Evolutionary conservation across 1,284 basidiomycete genomes (phyloP).

Genomic region (Sutorius eximius): DNA sequence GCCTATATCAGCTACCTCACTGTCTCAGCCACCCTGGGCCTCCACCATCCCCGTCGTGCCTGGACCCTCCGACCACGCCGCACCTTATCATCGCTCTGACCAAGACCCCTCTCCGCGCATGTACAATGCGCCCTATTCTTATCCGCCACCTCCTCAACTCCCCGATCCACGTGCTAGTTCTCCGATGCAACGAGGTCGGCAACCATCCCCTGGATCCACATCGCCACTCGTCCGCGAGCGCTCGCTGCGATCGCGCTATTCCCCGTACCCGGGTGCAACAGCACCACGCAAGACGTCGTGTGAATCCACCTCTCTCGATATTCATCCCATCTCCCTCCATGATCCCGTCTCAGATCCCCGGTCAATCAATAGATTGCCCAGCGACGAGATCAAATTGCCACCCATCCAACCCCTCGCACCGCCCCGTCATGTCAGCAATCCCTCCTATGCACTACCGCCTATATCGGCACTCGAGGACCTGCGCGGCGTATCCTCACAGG

Average conservation of each 20-base stretch:
- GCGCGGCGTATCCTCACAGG: conserved; percentile 48
- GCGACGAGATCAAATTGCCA: conserved; percentile 50
- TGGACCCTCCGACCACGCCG: conserved; percentile 24
- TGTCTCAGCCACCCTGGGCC: conserved; percentile 32
- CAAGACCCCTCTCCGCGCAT: conserved; percentile 28
- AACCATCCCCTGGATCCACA: conserved; percentile 28
- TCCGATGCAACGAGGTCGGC: conserved; percentile 29
- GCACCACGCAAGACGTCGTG: conserved; percentile 28
- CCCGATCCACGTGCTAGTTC: conserved; percentile 28
- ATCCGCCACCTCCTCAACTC: conserved; percentile 31
- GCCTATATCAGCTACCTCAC: conserved; percentile 21
- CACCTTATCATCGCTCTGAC: conserved; percentile 26
- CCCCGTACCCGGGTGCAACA: conserved; percentile 41
- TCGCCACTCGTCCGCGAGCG: conserved; percentile 36
- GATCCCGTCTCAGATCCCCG: conserved; percentile 24
- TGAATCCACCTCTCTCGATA: conserved; percentile 43
- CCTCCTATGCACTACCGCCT: conserved; percentile 57
- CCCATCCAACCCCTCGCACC: conserved; percentile 47
- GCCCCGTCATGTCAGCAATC: conserved; percentile 30
- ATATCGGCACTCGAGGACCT: conserved; percentile 66
- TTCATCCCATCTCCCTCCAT: conserved; percentile 39
- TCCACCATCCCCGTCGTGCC: conserved; percentile 25
- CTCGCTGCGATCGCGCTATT: conserved; percentile 37
- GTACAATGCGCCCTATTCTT: conserved; percentile 30
- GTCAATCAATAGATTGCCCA: conserved; percentile 22